Conservation (phyloP, 805 yeast genomes). For the Yarrowia divulgata region DNA sequence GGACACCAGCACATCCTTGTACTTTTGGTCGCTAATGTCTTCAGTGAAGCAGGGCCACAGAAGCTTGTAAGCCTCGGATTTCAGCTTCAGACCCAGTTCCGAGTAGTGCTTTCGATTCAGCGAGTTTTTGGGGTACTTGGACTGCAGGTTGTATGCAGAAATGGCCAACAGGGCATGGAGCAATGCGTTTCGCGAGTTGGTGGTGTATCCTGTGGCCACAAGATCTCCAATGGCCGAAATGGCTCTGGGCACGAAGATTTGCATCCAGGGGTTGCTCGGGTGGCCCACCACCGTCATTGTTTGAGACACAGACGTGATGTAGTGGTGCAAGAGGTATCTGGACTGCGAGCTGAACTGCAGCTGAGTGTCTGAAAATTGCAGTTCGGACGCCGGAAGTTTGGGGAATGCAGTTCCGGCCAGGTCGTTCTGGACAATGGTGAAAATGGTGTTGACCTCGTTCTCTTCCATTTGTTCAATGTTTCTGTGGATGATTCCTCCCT, state of each 20-base stretch:
- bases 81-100: conserved; percentile 73
- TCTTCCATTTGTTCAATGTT: conserved; percentile 36
- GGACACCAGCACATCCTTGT: conserved; percentile 84
- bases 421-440: conserved; percentile 32
- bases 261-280: conserved; percentile 86
- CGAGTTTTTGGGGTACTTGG: conserved; percentile 71
- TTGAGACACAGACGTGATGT: conserved; percentile 78
- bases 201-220: conserved; percentile 73
- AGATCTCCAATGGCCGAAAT: conserved; percentile 82
- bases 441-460: conserved; percentile 36
- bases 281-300: conserved; percentile 74
- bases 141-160: conserved; percentile 79
- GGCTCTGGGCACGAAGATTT: conserved; percentile 85
- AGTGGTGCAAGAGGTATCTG: conserved; percentile 73
- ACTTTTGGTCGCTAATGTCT: conserved; percentile 66
- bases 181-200: conserved; percentile 77
- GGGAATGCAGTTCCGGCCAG: conserved; percentile 34
- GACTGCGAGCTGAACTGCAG: conserved; percentile 57
- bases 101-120: conserved; percentile 72
- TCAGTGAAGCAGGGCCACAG: conserved; percentile 62
- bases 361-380: conserved; percentile 41
- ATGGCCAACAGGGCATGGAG: conserved; percentile 82
- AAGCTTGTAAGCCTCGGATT: conserved; percentile 76
- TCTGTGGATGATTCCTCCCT: conserved; percentile 26
- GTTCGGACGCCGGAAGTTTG: conserved; percentile 17